Evolutionary conservation across 345 rosid genomes (phyloP).

Genomic region (Ceriops zippeliana): DNA sequence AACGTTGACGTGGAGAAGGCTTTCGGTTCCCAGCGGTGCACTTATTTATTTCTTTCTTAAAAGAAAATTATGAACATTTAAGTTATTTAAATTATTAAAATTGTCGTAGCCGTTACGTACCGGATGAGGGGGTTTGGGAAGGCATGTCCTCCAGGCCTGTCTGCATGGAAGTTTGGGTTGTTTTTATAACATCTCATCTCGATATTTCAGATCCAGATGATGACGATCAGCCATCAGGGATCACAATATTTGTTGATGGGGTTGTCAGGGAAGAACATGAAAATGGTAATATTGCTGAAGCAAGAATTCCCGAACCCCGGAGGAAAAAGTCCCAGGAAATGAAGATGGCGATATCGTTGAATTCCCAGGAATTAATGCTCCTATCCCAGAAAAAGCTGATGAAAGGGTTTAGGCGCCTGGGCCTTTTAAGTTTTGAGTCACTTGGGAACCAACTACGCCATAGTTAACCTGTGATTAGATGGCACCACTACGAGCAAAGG

Average conservation of each 20-base stretch:
- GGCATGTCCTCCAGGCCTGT: too few species aligned
- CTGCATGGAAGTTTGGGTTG: too few species aligned
- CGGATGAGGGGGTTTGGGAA: too few species aligned
- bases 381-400: conserved; percentile 72
- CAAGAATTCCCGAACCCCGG: conserved; percentile 28
- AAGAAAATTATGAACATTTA: too few species aligned
- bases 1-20: too few species aligned
- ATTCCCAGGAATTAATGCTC: conserved; percentile 88
- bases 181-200: neutral
- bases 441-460: conserved; percentile 31
- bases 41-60: too few species aligned
- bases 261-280: conserved; percentile 46
- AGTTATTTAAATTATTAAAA: too few species aligned
- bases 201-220: conserved; percentile 48
- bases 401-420: conserved; percentile 54
- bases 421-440: conserved; percentile 36
- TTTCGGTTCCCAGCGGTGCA: too few species aligned
- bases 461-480: conserved; percentile 36
- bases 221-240: conserved; percentile 65
- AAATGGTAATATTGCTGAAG: conserved; percentile 66
- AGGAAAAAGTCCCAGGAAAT: conserved; percentile 39
- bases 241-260: conserved; percentile 63
- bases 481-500: conserved; percentile 38
- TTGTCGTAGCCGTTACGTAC: too few species aligned
- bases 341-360: conserved; percentile 17